A percentile compares a stretch with the other conserved stretches of the same genome.
phyloP scores from a whole-genome alignment of 2,329 filamentous ascomycete genomes.

The Cytospora chrysosperma region DNA sequence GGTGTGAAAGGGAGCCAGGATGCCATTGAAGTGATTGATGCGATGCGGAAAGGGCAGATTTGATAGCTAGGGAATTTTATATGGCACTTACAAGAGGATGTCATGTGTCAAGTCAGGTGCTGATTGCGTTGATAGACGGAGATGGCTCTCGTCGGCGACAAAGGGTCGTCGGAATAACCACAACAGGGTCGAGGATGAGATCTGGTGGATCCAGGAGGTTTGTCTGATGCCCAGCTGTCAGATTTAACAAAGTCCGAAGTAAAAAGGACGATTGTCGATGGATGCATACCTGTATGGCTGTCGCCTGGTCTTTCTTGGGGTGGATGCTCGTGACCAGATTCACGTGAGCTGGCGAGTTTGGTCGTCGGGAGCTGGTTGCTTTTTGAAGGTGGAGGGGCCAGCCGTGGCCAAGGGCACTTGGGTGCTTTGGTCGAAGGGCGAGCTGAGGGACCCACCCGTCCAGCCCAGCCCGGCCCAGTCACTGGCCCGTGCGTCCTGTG shows the following conservation, averaged over 20 bases:
- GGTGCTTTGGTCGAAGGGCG: background rate
- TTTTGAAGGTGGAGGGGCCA: constrained; percentile 22
- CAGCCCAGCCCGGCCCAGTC: background rate
- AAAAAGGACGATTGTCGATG: constrained; percentile 12
- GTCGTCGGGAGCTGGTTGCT: constrained; percentile 7
- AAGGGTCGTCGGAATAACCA: constrained; percentile 20
- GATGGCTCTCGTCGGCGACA: constrained; percentile 9
- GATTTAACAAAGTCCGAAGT: constrained; percentile 22
- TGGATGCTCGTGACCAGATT: constrained; percentile 21
- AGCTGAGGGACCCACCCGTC: constrained; percentile 10
- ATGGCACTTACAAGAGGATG: constrained; percentile 22
- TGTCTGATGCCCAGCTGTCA: constrained; percentile 11
- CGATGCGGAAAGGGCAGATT: constrained; percentile 4
- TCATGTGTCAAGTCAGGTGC: constrained; percentile 24
- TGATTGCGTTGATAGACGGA: constrained; percentile 17
- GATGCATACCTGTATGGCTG: constrained; percentile 23
- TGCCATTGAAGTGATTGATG: constrained; percentile 7
- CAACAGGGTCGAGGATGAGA: background rate
- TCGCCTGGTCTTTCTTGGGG: constrained; percentile 7
- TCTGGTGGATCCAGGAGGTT: background rate
- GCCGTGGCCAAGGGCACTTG: no score
- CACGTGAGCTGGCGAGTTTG: constrained; percentile 18
- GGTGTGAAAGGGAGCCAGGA: constrained; percentile 3
- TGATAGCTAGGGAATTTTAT: constrained; percentile 8
- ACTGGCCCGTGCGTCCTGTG: background rate